Percentiles rank a stretch among this genome's conserved stretches.
Evolutionary conservation across 257 asterid genomes (phyloP).

Genomic region (Ophiorrhiza pumila): DNA sequence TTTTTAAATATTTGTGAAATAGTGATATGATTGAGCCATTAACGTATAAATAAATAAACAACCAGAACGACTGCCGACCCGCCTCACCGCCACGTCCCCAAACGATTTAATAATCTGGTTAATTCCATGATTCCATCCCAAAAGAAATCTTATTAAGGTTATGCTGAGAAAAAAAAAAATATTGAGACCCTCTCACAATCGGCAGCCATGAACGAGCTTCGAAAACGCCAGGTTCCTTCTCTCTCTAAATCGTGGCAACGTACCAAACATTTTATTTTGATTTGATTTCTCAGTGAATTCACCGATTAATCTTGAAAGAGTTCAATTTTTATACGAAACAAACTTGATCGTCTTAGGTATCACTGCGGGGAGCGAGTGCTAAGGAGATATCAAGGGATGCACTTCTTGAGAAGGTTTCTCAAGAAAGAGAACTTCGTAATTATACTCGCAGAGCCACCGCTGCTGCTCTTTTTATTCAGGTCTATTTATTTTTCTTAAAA

Average conservation of each 20-base stretch:
- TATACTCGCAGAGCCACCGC: conserved; percentile 66
- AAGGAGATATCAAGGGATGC: conserved; percentile 82
- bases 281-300: not conserved
- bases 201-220: conserved; percentile 33
- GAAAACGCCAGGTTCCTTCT: conserved; percentile 30
- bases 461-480: conserved; percentile 75
- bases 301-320: not conserved
- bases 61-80: too few relatives aligned
- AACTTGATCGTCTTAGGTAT: conserved; percentile 49
- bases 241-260: too few relatives aligned
- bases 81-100: too few relatives aligned
- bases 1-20: too few relatives aligned
- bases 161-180: too few relatives aligned
- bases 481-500: not conserved
- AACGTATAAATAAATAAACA: too few relatives aligned
- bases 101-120: too few relatives aligned
- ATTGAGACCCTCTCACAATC: too few relatives aligned
- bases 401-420: conserved; percentile 70
- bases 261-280: not conserved
- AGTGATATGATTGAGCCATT: conserved; percentile 5
- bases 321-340: conserved; percentile 1
- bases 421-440: conserved; percentile 75
- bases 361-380: conserved; percentile 90
- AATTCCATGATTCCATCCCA: too few relatives aligned
- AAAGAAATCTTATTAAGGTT: not conserved